These are phyloP conservation scores for Coemansia brasiliensis DNA, from an alignment of 192 early-diverging fungal genomes.

Conservation along the genomic window DNA sequence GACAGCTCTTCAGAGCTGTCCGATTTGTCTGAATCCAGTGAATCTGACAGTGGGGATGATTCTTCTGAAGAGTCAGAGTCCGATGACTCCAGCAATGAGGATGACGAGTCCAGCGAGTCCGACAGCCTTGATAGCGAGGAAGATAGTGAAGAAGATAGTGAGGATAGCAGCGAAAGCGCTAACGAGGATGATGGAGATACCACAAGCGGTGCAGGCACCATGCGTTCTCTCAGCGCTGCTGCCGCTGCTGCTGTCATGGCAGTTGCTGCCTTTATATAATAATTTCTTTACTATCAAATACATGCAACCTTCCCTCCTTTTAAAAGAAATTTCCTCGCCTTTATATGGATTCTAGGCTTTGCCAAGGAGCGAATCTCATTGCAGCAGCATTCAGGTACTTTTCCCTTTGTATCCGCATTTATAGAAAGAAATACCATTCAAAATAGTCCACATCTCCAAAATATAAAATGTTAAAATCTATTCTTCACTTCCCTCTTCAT, in stretches of 20 bases:
- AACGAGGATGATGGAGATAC: not conserved
- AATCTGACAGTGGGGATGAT: not conserved
- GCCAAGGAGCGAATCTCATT: too few relatives aligned
- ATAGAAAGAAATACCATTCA: too few relatives aligned
- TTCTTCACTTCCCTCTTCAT: too few relatives aligned
- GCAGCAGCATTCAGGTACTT: too few relatives aligned
- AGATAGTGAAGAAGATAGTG: not conserved
- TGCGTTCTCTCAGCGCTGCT: slow-evolving; percentile 11
- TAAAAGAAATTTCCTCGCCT: too few relatives aligned
- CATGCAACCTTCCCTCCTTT: too few relatives aligned
- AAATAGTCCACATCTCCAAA: not conserved
- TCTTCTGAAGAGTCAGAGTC: not conserved
- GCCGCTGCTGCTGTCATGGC: slow-evolving; percentile 25
- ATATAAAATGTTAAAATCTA: not conserved
- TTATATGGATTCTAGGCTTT: too few relatives aligned
- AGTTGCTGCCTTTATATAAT: slow-evolving; percentile 11
- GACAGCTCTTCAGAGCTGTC: not conserved
- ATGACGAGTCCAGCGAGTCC: slow-evolving; percentile 6
- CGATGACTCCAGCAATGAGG: not conserved
- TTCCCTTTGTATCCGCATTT: too few relatives aligned
- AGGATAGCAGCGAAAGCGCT: not conserved
- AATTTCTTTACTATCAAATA: too few relatives aligned
- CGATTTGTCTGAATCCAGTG: not conserved
- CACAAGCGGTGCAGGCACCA: slow-evolving; percentile 10
- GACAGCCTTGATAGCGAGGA: not conserved